Evolutionary conservation across 2,329 filamentous ascomycete species (phyloP), one percentile per base, ranked within the genome.

Genomic region (Fusarium bactridioides): DNA sequence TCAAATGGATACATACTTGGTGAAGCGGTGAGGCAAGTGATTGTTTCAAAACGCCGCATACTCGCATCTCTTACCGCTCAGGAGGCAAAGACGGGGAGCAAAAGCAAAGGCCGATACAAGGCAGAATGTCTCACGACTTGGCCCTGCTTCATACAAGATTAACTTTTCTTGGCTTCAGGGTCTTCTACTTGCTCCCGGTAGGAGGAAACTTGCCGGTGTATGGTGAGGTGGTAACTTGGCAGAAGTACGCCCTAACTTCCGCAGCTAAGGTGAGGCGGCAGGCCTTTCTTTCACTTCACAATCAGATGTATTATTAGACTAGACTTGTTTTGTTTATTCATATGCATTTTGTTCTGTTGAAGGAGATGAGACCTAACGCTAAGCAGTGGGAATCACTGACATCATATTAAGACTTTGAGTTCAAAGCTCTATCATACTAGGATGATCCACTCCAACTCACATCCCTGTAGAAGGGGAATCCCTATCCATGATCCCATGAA

Each of bases 361-460:
- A 8, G 10, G 12, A 33, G 29, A 8, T n/a, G 3, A 19, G 10
- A 27, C 25, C 27, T 21, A 12, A 4, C 11, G 5, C 9, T 18
- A 25, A 7, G 8, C 27, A 13, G 3, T 5, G 3, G 19, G 10
- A 0, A 57, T 18, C 12, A 33, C 18, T 19, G 19, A 10, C 16
- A 41, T 41, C 15, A 11, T 13, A 35, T 23, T 6, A 8, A 53
- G 10, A 10, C 45, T 21, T 25, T 9, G 1, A 4, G 5, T n/a
- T n/a, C 10, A 25, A 21, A 37, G 7, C 5, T 18, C 10, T 4
- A 11, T 55, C 18, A 83, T 78, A 5, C 82, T 13, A 50, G n/a
- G 1, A 16, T 40, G n/a, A 67, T 50, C 41, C 47, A 55, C 6
- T 55, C 19, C 15, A 40, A n/a, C 5, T 48, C 62, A 12, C 19